phyloP scores from a whole-genome alignment of 192 early-diverging fungal genomes.

The Coemansia sp. region DNA sequence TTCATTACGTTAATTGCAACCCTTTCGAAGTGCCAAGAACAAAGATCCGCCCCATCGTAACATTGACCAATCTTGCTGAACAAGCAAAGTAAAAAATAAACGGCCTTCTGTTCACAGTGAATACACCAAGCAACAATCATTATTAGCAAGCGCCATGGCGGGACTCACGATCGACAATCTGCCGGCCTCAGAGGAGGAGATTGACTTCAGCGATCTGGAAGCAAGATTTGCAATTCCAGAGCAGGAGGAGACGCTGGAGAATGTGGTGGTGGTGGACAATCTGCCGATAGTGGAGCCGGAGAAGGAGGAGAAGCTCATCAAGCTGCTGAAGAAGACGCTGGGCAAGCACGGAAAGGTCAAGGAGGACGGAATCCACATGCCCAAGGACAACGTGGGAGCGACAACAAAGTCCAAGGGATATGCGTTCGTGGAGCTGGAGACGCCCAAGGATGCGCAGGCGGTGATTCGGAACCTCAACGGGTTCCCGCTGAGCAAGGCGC shows the following conservation, averaged over 20 bases:
- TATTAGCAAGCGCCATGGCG: conserved; percentile 28
- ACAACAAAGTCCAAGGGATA: conserved; percentile 82
- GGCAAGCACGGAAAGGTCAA: conserved; percentile 75
- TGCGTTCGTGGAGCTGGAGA: conserved; percentile 93
- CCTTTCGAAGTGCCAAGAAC: too few relatives aligned
- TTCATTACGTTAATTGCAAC: too few relatives aligned
- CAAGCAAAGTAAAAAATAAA: not conserved
- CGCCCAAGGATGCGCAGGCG: conserved; percentile 73
- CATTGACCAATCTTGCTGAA: too few relatives aligned
- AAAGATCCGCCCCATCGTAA: too few relatives aligned
- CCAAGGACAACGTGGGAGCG: conserved; percentile 69
- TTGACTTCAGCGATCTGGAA: conserved; percentile 93
- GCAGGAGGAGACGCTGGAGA: conserved; percentile 75
- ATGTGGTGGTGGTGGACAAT: conserved; percentile 90
- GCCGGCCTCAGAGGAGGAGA: conserved; percentile 69
- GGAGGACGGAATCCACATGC: conserved; percentile 85
- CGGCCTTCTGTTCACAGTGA: not conserved
- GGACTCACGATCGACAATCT: conserved; percentile 63
- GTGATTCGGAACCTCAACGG: conserved; percentile 78
- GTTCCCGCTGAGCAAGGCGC: conserved; percentile 77
- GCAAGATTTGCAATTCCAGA: conserved; percentile 67
- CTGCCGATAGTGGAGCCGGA: conserved; percentile 80
- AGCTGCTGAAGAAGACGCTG: conserved; percentile 75
- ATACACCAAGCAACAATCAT: not conserved
- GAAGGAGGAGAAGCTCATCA: conserved; percentile 85